These are phyloP conservation scores for Tirmania nivea DNA, from an alignment of 495 filamentous ascomycete species.

Conservation along the genomic window DNA sequence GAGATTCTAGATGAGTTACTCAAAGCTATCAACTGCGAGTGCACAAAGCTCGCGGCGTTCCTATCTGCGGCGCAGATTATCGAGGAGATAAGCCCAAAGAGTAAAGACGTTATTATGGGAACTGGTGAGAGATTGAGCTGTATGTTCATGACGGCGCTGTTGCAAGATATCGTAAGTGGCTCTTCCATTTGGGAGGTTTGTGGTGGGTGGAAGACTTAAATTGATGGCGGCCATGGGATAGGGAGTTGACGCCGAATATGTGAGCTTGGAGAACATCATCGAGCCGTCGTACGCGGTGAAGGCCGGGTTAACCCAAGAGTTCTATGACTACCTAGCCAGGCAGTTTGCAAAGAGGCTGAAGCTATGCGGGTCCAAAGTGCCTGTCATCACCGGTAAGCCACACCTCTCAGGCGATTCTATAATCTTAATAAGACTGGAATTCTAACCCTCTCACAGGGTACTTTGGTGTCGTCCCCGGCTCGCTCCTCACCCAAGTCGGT, in stretches of 20 bases:
- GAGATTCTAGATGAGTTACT: constrained; percentile 36
- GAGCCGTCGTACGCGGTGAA: constrained; percentile 46
- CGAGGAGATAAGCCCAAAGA: constrained; percentile 53
- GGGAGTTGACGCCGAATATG: constrained; percentile 62
- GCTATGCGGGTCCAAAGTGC: constrained; percentile 46
- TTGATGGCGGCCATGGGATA: constrained; percentile 5
- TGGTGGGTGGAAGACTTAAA: neutral
- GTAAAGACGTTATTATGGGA: constrained; percentile 75
- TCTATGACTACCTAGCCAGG: constrained; percentile 50
- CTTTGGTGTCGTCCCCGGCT: constrained; percentile 69
- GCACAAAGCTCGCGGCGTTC: constrained; percentile 35
- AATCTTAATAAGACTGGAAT: too few species aligned
- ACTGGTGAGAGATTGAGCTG: constrained; percentile 89
- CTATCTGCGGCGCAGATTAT: constrained; percentile 36
- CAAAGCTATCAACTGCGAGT: constrained; percentile 50
- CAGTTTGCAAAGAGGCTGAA: constrained; percentile 43
- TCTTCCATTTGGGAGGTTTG: neutral
- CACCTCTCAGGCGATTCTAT: neutral
- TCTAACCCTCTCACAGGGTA: constrained; percentile 32
- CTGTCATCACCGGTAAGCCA: constrained; percentile 37
- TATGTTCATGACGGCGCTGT: constrained; percentile 58
- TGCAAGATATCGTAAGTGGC: constrained; percentile 38
- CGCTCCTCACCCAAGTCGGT: constrained; percentile 55
- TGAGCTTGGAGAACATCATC: constrained; percentile 37
- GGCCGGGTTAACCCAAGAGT: constrained; percentile 49